phyloP scores from a whole-genome alignment of 1,284 basidiomycete genomes.

The Boletus hoseneyae region DNA sequence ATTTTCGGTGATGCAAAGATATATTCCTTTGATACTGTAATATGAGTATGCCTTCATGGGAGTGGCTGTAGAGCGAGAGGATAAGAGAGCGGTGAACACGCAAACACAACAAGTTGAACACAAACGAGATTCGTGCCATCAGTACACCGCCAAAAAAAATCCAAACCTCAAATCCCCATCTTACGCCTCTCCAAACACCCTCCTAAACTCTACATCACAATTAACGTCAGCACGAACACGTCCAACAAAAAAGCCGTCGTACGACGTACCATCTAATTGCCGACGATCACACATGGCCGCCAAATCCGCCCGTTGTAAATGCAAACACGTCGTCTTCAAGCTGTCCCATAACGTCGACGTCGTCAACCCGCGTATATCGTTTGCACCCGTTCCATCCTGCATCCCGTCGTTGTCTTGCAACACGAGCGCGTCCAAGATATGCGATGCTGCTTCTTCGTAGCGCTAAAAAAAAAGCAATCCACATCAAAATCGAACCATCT shows the following conservation, averaged over 20 bases:
- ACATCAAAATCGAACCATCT: background rate
- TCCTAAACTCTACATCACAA: slow-evolving; percentile 15
- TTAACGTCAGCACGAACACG: background rate
- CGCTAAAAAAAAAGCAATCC: slow-evolving; percentile 40
- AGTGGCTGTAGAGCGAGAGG: too few species aligned
- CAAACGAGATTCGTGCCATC: too few species aligned
- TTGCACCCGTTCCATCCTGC: slow-evolving; percentile 42
- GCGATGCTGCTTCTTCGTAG: slow-evolving; percentile 80
- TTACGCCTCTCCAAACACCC: slow-evolving; percentile 7
- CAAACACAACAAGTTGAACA: too few species aligned
- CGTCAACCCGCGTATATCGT: slow-evolving; percentile 66
- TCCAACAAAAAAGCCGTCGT: background rate
- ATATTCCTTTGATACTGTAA: too few species aligned
- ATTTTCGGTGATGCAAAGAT: too few species aligned
- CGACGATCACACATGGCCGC: slow-evolving; percentile 66
- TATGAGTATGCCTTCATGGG: too few species aligned
- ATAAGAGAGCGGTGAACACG: too few species aligned
- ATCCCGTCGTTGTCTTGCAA: slow-evolving; percentile 81
- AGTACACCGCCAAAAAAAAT: background rate
- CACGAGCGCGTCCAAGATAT: slow-evolving; percentile 82
- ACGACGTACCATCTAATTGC: slow-evolving; percentile 63
- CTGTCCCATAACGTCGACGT: slow-evolving; percentile 82
- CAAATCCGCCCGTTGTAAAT: slow-evolving; percentile 71
- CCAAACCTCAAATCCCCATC: background rate
- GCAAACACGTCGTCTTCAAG: slow-evolving; percentile 74